Base-by-base conservation (phyloP, 768 basidiomycete species). In the Cyathus striatus region DNA sequence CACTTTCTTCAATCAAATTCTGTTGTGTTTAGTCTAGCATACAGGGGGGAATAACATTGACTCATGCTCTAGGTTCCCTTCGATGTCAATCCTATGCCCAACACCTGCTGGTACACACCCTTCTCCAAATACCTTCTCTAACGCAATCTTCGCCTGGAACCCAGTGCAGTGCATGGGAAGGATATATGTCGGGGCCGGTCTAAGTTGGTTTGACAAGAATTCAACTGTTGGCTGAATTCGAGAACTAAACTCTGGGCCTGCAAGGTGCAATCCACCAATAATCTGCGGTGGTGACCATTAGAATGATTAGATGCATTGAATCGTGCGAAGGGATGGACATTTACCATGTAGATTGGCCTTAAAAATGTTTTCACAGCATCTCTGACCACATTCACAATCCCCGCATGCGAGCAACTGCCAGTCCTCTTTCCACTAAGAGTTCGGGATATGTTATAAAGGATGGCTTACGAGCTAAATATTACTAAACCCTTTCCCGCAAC, bases 121-220 rank as follows among this genome's bases (percentile, higher is more conserved):
- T 41, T 86, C 78, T 17, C 88, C 89, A 14, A 93, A 68, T 2
- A 75, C 85, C 4, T 62, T 59, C 55, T 81, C 79, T 51, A 92
- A 60, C 1, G 81, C 85, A 6, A 87, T 57, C 59, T 91, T 90
- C 25, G 76, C 75, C n/a, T 73, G 70, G 54, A 90, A 87, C 3
- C 89, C 89, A 2, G 85, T 79, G 52, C 90, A 92, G 56, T 92
- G 90, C 80, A 92, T 85, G 0, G 89, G 90, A 0, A 91, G 68
- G 36, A 91, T 61, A 49, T 83, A 90, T 1, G 69, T 72, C 1
- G 86, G 87, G 0, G 78, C 59, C 9, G 88, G 86, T 5, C 64
- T 57, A 23, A 90, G 61, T 41, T 72, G 53, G n/a, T 69, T 63
- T 1, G 82, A 72, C 24, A 92, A 62, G 59, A 87, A 90, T 10